Percentiles rank a stretch among this genome's conserved stretches.
Conservation (phyloP, 2,329 filamentous ascomycete genomes). For the Phaeosphaeriaceae sp. region DNA sequence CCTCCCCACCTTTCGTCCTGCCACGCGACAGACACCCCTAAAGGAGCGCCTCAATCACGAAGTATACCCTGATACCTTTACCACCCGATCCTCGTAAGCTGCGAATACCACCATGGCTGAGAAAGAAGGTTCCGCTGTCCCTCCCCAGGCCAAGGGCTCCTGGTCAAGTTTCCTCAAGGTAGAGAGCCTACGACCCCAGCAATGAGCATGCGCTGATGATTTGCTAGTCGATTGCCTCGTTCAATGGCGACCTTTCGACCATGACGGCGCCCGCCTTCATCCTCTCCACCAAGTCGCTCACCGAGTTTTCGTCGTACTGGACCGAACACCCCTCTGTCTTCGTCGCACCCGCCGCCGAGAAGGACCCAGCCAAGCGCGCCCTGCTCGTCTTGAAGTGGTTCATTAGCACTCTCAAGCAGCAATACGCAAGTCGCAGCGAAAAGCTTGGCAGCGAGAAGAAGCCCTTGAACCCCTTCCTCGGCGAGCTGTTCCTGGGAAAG, state of each 20-base stretch:
- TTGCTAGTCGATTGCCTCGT: constrained; percentile 59
- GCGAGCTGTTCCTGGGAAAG: constrained; percentile 89
- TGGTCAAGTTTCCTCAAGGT: constrained; percentile 62
- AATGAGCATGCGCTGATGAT: constrained; percentile 14
- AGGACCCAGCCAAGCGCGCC: constrained; percentile 81
- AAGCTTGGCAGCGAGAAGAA: constrained; percentile 93
- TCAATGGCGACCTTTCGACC: constrained; percentile 64
- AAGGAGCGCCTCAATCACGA: neutral
- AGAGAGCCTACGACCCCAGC: constrained; percentile 6
- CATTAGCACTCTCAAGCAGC: constrained; percentile 88
- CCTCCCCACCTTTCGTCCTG: constrained; percentile 9
- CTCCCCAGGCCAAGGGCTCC: constrained; percentile 55
- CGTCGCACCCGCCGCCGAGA: constrained; percentile 79
- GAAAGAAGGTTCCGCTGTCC: constrained; percentile 57
- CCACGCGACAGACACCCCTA: neutral
- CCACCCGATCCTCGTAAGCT: neutral
- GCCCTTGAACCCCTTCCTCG: constrained; percentile 93
- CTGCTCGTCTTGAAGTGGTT: constrained; percentile 96
- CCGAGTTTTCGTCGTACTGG: constrained; percentile 66
- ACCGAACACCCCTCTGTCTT: constrained; percentile 71
- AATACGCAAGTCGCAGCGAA: constrained; percentile 79
- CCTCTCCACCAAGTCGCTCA: constrained; percentile 62
- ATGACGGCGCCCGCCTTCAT: constrained; percentile 66
- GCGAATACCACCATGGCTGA: constrained; percentile 27
- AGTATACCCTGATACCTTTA: neutral